Evolutionary conservation across 2,329 filamentous ascomycete species (phyloP), one percentile per base, ranked within the genome.

Genomic region (Microcyclosporella mali): DNA sequence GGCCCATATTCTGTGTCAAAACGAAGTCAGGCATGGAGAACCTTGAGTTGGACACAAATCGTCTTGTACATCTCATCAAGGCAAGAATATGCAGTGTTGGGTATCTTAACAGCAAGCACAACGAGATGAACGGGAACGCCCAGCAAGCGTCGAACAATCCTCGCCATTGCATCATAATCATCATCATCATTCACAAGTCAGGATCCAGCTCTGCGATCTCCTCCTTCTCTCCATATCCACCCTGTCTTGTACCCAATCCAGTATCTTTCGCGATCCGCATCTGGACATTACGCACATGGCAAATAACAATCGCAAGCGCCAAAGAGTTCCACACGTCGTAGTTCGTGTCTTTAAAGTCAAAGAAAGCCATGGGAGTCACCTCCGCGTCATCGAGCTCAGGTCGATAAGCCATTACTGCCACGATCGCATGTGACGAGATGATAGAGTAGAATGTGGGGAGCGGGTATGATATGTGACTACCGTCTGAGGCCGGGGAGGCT

Each of bases 281-380:
- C 67, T 76, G 68, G 27, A 70, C 66, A 45, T 73, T 71, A 4
- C 76, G 68, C 40, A 72, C 69, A 55, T 77, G 71, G 47, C 75
- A 68, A 9, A 77, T 65, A 4, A 75, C 62, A 44, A 81, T 75
- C 0, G 77, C 74, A 37, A 81, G 51, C 0, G 76, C 75, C 3
- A 81, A 62, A 3, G 72, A 68, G 53, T 78, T 79, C 78, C 78
- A 82, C 2, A 80, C 75, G 55, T 81, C 78, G 46, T 75, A 73
- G 1, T 69, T 69, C 7, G 61, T 57, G 33, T 75, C 68, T 3
- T 66, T 67, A 42, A 78, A 70, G 54, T 81, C 72, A 50, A 79
- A 75, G 40, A 71, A 69, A 4, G 68, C 71, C 37, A 80, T 69
- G 11, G 55, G 25, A 48, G 53, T 17, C 36, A 55, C 43, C 10